Base-by-base conservation (phyloP, 495 filamentous ascomycete species). In the Oidiodendron maius region DNA sequence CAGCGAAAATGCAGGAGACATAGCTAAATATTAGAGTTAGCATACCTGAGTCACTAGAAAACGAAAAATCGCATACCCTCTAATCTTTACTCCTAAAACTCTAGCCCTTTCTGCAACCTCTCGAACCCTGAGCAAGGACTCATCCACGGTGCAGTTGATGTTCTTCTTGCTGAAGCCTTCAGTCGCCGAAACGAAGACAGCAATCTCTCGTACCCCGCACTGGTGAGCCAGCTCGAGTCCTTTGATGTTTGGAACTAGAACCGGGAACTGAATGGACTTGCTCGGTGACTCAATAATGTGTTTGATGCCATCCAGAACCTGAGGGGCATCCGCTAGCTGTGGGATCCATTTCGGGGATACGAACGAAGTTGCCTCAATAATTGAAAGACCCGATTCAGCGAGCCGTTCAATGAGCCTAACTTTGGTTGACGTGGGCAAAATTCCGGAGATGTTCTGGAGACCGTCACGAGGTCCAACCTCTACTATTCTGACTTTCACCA, bases 401-500 rank as follows among this genome's bases (percentile, higher is more conserved):
- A 72, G 59, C 6, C 64, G 55, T 0, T 50, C 50, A 23, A 74
- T 72, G 3, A 74, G 42, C 25, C 70, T 64, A 38, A 71, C 38
- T 22, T 74, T 74, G 0, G 53, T 60, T 0, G 51, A 22, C 0
- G 69, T 72, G 0, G 68, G 59, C n/a, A 74, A 55, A 3, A 52
- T 18, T 0, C 61, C 42, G 16, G 41, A 45, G 30, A 71, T 71
- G 28, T 70, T 74, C 28, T 74, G 71, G 1, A 72, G 59, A 16
- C 71, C 71, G 46, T 72, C 71, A 10, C 71, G 64, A 16, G 71
- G 70, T 0, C 70, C 69, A 40, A 75, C 71, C 61, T 75, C 70
- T 35, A 73, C 63, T 39, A 75, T 68, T 26, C 61, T 58, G 24
- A 71, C 65, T 25, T 43, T 28, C n/a, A 50, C 15, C 45, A 48